Evolutionary conservation across 2,329 filamentous ascomycete species (phyloP).

Genomic region (Penicillium concentricum): DNA sequence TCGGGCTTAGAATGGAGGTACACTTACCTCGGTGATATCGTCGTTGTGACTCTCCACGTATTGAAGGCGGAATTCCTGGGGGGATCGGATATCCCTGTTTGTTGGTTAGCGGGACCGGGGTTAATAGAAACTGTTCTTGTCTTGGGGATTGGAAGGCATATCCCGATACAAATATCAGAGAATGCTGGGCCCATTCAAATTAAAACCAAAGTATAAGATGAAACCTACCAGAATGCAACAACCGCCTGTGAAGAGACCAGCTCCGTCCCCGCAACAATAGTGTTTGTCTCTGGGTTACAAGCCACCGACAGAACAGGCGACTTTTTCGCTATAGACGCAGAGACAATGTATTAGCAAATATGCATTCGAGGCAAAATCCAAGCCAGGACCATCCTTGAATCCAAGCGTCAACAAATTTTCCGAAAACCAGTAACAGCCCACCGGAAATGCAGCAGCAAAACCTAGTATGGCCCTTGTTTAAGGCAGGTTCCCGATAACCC

Average conservation of each 20-base stretch:
- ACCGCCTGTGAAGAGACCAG: conserved; percentile 45
- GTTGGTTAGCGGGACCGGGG: conserved; percentile 24
- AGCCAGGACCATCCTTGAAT: conserved; percentile 9
- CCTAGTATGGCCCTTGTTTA: neutral
- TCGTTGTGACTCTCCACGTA: conserved; percentile 54
- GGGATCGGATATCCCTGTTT: conserved; percentile 46
- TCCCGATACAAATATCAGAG: neutral
- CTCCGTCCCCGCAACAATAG: conserved; percentile 58
- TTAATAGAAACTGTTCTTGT: neutral
- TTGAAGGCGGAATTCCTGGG: conserved; percentile 35
- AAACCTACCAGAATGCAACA: conserved; percentile 46
- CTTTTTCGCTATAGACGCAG: conserved; percentile 45
- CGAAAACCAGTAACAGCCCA: conserved; percentile 10
- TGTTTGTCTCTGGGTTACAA: conserved; percentile 46
- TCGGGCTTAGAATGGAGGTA: conserved; percentile 15
- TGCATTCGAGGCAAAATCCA: neutral
- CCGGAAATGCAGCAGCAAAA: conserved; percentile 5
- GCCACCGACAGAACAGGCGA: conserved; percentile 55
- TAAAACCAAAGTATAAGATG: neutral
- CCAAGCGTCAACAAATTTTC: conserved; percentile 13
- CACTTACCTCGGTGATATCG: conserved; percentile 57
- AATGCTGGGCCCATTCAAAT: neutral
- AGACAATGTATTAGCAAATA: conserved; percentile 17
- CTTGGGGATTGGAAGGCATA: neutral
- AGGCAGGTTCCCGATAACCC: conserved; percentile 3